These are phyloP conservation scores for Globisporangium spiculum DNA, from an alignment of 352 stramenopile genomes.

Conservation along the genomic window DNA sequence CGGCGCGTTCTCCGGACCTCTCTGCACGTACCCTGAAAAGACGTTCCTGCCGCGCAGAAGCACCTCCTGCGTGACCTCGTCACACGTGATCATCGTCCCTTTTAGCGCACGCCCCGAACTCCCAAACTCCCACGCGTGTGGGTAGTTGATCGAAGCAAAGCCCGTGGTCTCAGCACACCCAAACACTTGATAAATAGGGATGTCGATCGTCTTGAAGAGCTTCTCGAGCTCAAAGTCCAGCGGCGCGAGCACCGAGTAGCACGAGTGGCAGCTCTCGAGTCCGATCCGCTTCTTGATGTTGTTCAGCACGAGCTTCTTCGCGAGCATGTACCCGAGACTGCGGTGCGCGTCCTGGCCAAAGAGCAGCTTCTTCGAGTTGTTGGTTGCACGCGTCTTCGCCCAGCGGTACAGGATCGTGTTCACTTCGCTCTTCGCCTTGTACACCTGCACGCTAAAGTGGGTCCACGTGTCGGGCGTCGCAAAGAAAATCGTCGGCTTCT, in stretches of 20 bases:
- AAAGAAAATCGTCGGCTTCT: conserved; percentile 77
- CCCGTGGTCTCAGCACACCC: conserved; percentile 64
- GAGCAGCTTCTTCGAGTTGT: conserved; percentile 78
- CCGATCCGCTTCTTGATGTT: conserved; percentile 79
- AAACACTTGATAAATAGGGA: conserved; percentile 79
- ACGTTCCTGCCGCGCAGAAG: conserved; percentile 69
- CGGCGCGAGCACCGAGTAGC: conserved; percentile 72
- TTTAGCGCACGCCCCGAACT: conserved; percentile 56
- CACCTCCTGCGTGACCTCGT: conserved; percentile 63
- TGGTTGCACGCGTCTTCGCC: conserved; percentile 73
- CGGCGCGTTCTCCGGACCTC: conserved; percentile 19
- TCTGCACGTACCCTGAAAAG: conserved; percentile 61
- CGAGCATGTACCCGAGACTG: conserved; percentile 75
- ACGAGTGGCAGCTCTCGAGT: conserved; percentile 67
- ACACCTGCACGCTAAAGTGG: conserved; percentile 66
- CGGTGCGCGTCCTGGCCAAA: conserved; percentile 47
- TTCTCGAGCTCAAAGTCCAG: conserved; percentile 79
- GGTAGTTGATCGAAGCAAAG: conserved; percentile 71
- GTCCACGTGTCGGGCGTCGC: conserved; percentile 69
- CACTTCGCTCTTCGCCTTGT: conserved; percentile 68
- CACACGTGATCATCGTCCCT: conserved; percentile 56
- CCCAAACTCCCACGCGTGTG: conserved; percentile 71
- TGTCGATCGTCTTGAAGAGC: conserved; percentile 82
- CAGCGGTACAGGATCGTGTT: conserved; percentile 71
- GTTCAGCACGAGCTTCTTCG: conserved; percentile 76